Evolutionary conservation across 495 filamentous ascomycete species (phyloP).

Genomic region (Lasiosphaeris hirsuta): DNA sequence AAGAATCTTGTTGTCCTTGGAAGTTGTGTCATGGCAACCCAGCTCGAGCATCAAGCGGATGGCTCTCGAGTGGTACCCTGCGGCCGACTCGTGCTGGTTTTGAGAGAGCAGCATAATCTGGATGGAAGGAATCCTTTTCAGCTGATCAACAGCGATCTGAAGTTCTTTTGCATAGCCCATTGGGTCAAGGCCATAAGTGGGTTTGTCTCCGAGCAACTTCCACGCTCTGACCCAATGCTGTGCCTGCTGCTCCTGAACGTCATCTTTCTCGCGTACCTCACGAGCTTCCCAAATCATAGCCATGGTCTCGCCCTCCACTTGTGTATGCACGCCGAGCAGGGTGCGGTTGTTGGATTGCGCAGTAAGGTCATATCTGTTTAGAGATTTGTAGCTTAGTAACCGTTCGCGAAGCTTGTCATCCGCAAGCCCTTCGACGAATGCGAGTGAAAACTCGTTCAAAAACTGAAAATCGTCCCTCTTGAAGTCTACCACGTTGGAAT

Average conservation of each 20-base stretch:
- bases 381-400: constrained; percentile 38
- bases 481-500: constrained; percentile 35
- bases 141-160: constrained; percentile 34
- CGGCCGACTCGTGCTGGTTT: constrained; percentile 41
- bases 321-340: constrained; percentile 43
- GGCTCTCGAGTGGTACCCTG: constrained; percentile 42
- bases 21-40: constrained; percentile 14
- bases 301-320: constrained; percentile 50
- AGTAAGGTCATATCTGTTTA: constrained; percentile 26
- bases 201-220: constrained; percentile 35
- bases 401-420: constrained; percentile 37
- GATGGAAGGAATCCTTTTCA: constrained; percentile 46
- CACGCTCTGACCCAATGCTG: constrained; percentile 35
- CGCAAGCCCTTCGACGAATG: constrained; percentile 48
- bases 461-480: constrained; percentile 35
- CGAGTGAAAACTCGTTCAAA: constrained; percentile 44
- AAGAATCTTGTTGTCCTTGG: constrained; percentile 15
- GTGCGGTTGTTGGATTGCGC: constrained; percentile 33
- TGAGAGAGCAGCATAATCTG: constrained; percentile 48
- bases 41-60: constrained; percentile 36
- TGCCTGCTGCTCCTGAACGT: constrained; percentile 33
- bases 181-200: constrained; percentile 35
- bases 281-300: constrained; percentile 43
- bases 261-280: constrained; percentile 29
- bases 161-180: constrained; percentile 46